phyloP scores from a whole-genome alignment of 345 rosid species.

The Eucalyptus cloeziana region DNA sequence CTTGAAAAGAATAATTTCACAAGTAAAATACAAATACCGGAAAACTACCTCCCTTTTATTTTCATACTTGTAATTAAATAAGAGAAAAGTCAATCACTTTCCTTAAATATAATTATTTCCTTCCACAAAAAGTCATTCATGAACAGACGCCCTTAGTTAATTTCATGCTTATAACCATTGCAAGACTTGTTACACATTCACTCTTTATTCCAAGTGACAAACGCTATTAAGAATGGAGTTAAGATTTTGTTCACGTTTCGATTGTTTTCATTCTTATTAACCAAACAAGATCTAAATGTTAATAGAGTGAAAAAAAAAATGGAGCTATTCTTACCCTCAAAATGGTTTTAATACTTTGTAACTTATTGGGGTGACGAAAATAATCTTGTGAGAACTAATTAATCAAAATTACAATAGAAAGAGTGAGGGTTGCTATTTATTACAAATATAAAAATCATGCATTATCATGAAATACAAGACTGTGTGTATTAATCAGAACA shows the following conservation, averaged over 20 bases:
- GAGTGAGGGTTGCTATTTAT: neutral
- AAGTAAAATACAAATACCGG: neutral
- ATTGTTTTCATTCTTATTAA: neutral
- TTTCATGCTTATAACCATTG: neutral
- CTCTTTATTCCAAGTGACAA: neutral
- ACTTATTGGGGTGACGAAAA: neutral
- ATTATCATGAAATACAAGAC: neutral
- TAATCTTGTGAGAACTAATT: neutral
- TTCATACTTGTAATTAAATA: neutral
- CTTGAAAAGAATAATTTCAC: neutral
- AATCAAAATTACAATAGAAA: neutral
- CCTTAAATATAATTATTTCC: neutral
- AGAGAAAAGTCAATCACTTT: neutral
- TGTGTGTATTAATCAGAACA: neutral
- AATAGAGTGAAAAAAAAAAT: neutral
- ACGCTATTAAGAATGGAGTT: neutral
- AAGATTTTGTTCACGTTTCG: neutral
- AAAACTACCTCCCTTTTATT: neutral
- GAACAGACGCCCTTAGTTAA: fast-evolving
- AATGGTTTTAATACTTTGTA: neutral
- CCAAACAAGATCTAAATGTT: neutral
- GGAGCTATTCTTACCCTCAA: fast-evolving
- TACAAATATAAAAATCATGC: neutral
- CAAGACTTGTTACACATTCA: neutral
- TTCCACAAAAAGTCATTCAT: neutral